Base-by-base conservation (phyloP, 331 rosid genomes). In the Telfairia occidentalis region DNA sequence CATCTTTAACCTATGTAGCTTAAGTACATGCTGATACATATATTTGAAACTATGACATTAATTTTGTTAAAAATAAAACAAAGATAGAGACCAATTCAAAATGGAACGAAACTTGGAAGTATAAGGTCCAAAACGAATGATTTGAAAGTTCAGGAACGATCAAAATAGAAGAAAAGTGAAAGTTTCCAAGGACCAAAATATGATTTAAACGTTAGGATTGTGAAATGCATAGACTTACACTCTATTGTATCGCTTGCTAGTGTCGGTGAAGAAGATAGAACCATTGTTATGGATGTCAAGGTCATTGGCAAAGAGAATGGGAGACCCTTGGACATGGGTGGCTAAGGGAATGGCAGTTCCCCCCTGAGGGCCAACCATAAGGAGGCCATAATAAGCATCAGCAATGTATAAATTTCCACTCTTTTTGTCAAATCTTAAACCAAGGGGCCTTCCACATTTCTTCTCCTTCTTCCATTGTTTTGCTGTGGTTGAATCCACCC, bases 381-480 rank as follows among this genome's bases (percentile, higher is more conserved):
- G 87, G 71, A 90, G 89, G 0, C 98, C 97, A 79, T 91, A 84
- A 71, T 94, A 91, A 28, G 98, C 91, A 69, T 94, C 97, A 4
- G 97, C 97, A 45, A 94, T 86, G 79, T 87, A 94, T 73, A 91
- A 74, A 67, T 91, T 81, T 30, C 98, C 96, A 71, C 46, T 88
- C 74, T 70, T 78, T 81, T 74, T 86, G 75, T 91, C 87, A 82
- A 94, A 94, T 38, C 98, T 89, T 8, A 94, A 50, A 0, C 98
- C 98, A 38, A 94, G 85, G 0, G 98, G 98, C 46, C 92, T 89
- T 53, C 98, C 96, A 18, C 97, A 95, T 5, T 74, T 76, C 78
- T 87, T 87, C 87, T 95, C 98, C 45, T 87, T 80, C 77, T 88
- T 91, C 98, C 98, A 91, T 82, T 95, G 98, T 84, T 91, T 91